Conservation (phyloP, 192 early-diverging fungal genomes). For the Coemansia sp. region DNA sequence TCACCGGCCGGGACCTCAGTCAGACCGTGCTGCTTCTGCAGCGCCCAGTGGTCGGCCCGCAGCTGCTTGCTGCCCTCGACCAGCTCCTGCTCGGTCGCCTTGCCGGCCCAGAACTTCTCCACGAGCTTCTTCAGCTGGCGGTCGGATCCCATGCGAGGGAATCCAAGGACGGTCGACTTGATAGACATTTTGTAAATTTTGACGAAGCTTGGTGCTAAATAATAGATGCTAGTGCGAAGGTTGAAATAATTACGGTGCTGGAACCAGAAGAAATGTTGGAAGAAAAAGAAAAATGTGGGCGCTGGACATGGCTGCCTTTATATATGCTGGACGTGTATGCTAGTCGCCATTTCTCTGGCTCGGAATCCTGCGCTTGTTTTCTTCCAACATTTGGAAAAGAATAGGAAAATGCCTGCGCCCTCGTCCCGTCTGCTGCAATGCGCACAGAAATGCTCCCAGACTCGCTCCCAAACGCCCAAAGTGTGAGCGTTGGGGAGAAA, state of each 20-base stretch:
- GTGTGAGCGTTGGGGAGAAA: conserved; percentile 12
- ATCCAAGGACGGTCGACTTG: conserved; percentile 68
- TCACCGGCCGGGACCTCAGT: conserved; percentile 89
- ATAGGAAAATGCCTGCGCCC: neutral
- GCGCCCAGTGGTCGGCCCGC: conserved; percentile 72
- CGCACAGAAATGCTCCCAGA: conserved; percentile 18
- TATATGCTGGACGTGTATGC: neutral
- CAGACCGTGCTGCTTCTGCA: conserved; percentile 72
- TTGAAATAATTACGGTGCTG: neutral
- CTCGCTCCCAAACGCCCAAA: neutral
- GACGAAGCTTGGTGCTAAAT: neutral
- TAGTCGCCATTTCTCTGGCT: neutral
- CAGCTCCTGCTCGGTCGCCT: conserved; percentile 72
- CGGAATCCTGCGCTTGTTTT: conserved; percentile 10
- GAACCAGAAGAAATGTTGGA: neutral
- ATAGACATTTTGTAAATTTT: conserved; percentile 32
- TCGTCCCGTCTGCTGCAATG: conserved; percentile 12
- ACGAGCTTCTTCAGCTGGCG: conserved; percentile 95
- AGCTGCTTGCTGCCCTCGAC: conserved; percentile 65
- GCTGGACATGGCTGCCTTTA: neutral
- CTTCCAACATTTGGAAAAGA: neutral
- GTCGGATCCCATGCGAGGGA: conserved; percentile 92
- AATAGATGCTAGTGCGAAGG: too few species aligned
- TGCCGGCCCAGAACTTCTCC: conserved; percentile 90
- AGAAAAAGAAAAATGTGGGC: conserved; percentile 2